Base-by-base conservation (phyloP, 345 rosid genomes). In the Passiflora organensis region DNA sequence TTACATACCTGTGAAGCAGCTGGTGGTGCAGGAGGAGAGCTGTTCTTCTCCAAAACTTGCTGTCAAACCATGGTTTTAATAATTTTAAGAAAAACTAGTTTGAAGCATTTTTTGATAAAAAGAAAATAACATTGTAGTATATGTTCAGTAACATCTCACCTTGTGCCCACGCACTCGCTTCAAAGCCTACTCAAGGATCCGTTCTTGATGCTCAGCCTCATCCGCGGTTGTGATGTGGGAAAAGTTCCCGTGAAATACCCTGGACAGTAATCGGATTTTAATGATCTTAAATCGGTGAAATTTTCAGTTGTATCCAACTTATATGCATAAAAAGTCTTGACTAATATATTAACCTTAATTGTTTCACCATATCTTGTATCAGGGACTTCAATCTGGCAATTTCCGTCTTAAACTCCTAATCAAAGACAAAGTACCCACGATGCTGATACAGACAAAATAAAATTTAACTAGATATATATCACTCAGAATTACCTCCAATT, bases 231-330 rank as follows among this genome's bases (percentile, higher is more conserved):
- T 53, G 51, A 68, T 61, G 39, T 73, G 62, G 28, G 70, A 64
- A 56, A 46, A 39, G 45, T 76, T 55, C 4, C 71, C 75, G 43
- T 79, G 75, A 42, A 67, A 71, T 47, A 73, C 56, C 46, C 84
- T 76, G 38, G 21, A 59, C 13, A 34, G 10, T 28, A 52, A 15
- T 22, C 16, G 14, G 13, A 48, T 32, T 41, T 13, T 10, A n/a
- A 18, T 47, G 60, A 18, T 2, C 1, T 25, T n/a, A 19, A 9
- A 15, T 28, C 32, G 21, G 22, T 14, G 14, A 0, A 15, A 41
- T 9, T 37, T 13, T 37, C 43, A 39, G 43, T 2, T 2, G 1
- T 14, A 2, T 10, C 12, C 43, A 39, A 22, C 10, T 32, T 51
- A 13, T 45, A 13, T 48, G 12, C 37, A 11, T 20, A 28, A 0